Evolutionary conservation across 345 rosid species (phyloP).

Genomic region (Citrus sp.): DNA sequence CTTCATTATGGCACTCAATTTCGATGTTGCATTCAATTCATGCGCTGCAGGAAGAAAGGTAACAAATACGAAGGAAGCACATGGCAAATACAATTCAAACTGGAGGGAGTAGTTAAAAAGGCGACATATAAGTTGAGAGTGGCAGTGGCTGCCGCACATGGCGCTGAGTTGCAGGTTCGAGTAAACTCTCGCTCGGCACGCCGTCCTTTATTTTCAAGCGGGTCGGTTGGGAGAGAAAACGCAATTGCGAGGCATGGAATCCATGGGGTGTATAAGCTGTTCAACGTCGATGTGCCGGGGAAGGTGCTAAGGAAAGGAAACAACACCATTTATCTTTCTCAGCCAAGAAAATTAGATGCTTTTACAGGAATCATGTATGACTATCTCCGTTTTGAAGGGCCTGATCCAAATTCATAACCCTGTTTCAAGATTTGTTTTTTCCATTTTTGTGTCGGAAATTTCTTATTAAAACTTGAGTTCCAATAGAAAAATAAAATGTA

Average conservation of each 20-base stretch:
- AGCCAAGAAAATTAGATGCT: slow-evolving; percentile 47
- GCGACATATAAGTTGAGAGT: slow-evolving; percentile 53
- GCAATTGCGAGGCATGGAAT: slow-evolving; percentile 86
- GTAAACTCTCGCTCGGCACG: slow-evolving; percentile 15
- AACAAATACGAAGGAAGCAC: slow-evolving; percentile 45
- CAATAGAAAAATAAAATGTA: background rate
- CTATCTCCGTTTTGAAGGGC: slow-evolving; percentile 78
- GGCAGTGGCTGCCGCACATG: slow-evolving; percentile 56
- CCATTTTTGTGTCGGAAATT: background rate
- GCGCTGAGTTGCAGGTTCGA: slow-evolving; percentile 51
- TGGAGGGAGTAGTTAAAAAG: slow-evolving; percentile 30
- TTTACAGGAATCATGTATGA: slow-evolving; percentile 82
- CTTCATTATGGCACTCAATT: too few relatives aligned
- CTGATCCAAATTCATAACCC: slow-evolving; percentile 19
- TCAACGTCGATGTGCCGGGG: slow-evolving; percentile 50
- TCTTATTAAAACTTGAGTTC: background rate
- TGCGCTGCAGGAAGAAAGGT: slow-evolving; percentile 32
- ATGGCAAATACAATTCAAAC: slow-evolving; percentile 72
- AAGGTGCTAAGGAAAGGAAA: slow-evolving; percentile 47
- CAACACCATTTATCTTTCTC: slow-evolving; percentile 70
- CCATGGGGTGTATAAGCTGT: slow-evolving; percentile 77
- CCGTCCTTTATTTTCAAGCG: slow-evolving; percentile 71
- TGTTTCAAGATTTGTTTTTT: background rate
- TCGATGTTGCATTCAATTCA: background rate
- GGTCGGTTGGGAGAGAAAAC: slow-evolving; percentile 81